These are phyloP conservation scores for Laetiporus sulphureus DNA, from an alignment of 1,284 basidiomycete genomes.

Conservation along the genomic window DNA sequence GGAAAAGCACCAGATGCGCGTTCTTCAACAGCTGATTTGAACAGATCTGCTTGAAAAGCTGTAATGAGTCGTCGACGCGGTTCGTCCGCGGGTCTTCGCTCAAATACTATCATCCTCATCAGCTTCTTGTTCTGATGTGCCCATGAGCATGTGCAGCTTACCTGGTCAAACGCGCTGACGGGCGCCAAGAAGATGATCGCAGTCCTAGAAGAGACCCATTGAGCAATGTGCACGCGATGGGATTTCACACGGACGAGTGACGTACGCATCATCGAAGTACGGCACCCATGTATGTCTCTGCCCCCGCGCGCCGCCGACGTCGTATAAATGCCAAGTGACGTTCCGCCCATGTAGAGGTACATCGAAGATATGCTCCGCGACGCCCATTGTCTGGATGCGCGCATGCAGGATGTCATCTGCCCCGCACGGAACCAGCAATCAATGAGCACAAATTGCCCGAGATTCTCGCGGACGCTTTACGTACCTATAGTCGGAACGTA, in stretches of 20 bases:
- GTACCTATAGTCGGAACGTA: slow-evolving; percentile 70
- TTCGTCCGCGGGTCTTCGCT: slow-evolving; percentile 80
- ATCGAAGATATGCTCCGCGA: slow-evolving; percentile 70
- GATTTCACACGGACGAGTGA: slow-evolving; percentile 1
- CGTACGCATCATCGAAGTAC: slow-evolving; percentile 71
- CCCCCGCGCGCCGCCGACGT: slow-evolving; percentile 79
- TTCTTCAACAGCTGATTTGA: slow-evolving; percentile 72
- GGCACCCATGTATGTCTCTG: slow-evolving; percentile 78
- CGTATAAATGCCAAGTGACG: slow-evolving; percentile 75
- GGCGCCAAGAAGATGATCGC: slow-evolving; percentile 84
- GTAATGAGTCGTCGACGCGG: slow-evolving; percentile 76
- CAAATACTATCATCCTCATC: slow-evolving; percentile 48
- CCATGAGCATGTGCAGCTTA: no score
- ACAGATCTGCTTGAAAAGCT: slow-evolving; percentile 78
- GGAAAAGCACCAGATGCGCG: slow-evolving; percentile 72
- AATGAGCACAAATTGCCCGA: slow-evolving; percentile 1
- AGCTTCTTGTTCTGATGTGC: background rate
- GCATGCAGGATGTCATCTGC: slow-evolving; percentile 78
- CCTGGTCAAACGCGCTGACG: slow-evolving; percentile 84
- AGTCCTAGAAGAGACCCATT: slow-evolving; percentile 28
- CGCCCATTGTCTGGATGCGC: slow-evolving; percentile 79
- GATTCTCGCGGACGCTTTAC: no score
- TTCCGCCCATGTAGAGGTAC: slow-evolving; percentile 68
- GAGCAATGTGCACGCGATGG: background rate
- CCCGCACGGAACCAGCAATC: slow-evolving; percentile 1